Percentiles rank a stretch among this genome's conserved stretches.
phyloP scores from a whole-genome alignment of 2,329 filamentous ascomycete species.

The Colletotrichum endophyticum region DNA sequence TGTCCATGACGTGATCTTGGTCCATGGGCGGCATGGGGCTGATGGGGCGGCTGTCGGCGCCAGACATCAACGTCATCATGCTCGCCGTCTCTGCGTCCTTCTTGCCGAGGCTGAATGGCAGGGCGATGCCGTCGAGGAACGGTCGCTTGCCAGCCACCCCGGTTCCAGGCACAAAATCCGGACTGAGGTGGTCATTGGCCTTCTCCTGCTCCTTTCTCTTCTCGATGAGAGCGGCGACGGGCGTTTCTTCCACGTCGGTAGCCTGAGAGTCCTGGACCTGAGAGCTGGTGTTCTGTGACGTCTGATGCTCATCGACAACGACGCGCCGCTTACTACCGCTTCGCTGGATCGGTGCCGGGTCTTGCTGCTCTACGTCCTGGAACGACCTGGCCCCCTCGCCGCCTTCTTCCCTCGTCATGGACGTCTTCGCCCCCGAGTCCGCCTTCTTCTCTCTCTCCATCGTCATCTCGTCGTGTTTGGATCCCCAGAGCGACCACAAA shows the following conservation, averaged over 20 bases:
- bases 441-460: slow-evolving; percentile 64
- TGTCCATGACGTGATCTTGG: background rate
- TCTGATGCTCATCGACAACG: slow-evolving; percentile 59
- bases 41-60: slow-evolving; percentile 36
- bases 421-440: slow-evolving; percentile 32
- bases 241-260: slow-evolving; percentile 41
- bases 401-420: slow-evolving; percentile 41
- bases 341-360: slow-evolving; percentile 33
- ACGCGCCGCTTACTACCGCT: slow-evolving; percentile 48
- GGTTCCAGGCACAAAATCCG: slow-evolving; percentile 47
- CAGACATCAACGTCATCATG: slow-evolving; percentile 69
- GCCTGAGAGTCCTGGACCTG: slow-evolving; percentile 24
- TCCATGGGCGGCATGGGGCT: slow-evolving; percentile 28
- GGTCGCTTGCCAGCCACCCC: slow-evolving; percentile 67
- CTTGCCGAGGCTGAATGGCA: slow-evolving; percentile 73
- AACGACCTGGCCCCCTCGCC: slow-evolving; percentile 48
- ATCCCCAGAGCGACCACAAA: slow-evolving; percentile 88
- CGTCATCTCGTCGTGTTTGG: slow-evolving; percentile 83
- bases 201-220: slow-evolving; percentile 41
- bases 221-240: slow-evolving; percentile 48
- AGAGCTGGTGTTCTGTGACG: slow-evolving; percentile 19
- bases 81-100: slow-evolving; percentile 68
- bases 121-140: slow-evolving; percentile 70
- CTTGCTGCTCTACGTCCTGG: slow-evolving; percentile 44
- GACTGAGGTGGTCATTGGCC: slow-evolving; percentile 43